Evolutionary conservation across 306 rosid species (phyloP), one percentile per base, ranked within the genome.

Genomic region (Ormosia emarginata): DNA sequence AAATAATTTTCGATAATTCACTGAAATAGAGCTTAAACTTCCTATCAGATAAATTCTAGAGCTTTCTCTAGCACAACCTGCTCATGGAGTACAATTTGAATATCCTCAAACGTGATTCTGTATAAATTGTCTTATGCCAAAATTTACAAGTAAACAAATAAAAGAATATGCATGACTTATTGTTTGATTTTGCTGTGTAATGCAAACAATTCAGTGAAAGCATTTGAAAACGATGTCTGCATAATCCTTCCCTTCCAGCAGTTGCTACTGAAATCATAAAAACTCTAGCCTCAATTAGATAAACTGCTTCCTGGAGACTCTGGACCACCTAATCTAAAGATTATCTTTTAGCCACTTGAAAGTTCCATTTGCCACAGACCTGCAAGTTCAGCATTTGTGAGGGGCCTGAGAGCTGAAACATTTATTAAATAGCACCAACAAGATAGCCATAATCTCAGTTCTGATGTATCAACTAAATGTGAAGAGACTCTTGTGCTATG

Each of bases 291-390:
- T 82, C 15, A 63, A 75, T 43, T 10, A 24, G 53, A 56, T 30
- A 68, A 57, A 80, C 73, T 41, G 57, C 74, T 69, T 59, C 80
- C 64, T 68, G 55, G 41, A 64, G 85, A 77, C 57, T 74, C 71
- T 34, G 57, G 39, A 66, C 53, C 58, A 56, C 75, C 76, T 70
- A 39, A 55, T 34, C 90, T 93, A 95, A 39, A 95, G 90, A 77
- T 93, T 95, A 82, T 95, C 98, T 79, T 91, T 93, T 76, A 95
- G 86, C 99, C 99, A 95, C 88, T 90, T 93, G 36, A 95, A 81
- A 68, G 96, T 96, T 79, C 94, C 97, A 77, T 88, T 87, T 67
- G 98, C 90, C 55, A 92, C 87, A 55, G 92, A 89, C 86, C 98
- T 93, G 94, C 87, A 74, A 67, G 77, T 59, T 74, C 36, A 39